Evolutionary conservation across 1,139 yeast species (phyloP).

Genomic region (Suhomyces bolitotheri): DNA sequence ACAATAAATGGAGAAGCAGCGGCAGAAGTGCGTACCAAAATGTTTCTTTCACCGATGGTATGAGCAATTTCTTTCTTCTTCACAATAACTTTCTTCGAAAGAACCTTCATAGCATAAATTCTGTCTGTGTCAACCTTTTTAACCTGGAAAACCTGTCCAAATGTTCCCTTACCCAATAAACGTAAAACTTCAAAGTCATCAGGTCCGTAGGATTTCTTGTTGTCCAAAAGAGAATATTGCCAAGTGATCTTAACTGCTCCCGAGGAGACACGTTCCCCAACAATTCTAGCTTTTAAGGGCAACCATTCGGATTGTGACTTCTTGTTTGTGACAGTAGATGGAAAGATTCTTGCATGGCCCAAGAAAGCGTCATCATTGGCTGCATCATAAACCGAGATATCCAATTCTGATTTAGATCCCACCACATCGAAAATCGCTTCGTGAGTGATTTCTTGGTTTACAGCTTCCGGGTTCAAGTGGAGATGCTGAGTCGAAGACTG

Average conservation of each 20-base stretch:
- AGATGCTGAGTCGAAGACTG: slow-evolving; percentile 68
- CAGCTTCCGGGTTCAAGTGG: slow-evolving; percentile 24
- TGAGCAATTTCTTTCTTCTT: slow-evolving; percentile 97
- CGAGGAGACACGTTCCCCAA: slow-evolving; percentile 66
- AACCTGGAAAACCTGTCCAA: slow-evolving; percentile 96
- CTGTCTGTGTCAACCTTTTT: slow-evolving; percentile 84
- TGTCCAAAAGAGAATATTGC: slow-evolving; percentile 64
- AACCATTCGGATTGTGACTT: slow-evolving; percentile 62
- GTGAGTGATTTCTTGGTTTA: slow-evolving; percentile 12
- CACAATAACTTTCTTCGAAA: slow-evolving; percentile 90
- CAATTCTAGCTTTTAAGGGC: slow-evolving; percentile 66
- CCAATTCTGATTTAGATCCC: slow-evolving; percentile 78
- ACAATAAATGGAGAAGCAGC: slow-evolving; percentile 89
- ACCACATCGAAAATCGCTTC: slow-evolving; percentile 84
- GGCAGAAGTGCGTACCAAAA: slow-evolving; percentile 79
- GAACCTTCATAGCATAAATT: slow-evolving; percentile 95
- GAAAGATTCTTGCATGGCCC: slow-evolving; percentile 78
- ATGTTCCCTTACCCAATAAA: slow-evolving; percentile 91
- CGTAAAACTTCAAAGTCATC: slow-evolving; percentile 90
- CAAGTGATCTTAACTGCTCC: slow-evolving; percentile 78
- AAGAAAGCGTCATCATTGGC: slow-evolving; percentile 77
- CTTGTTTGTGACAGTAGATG: slow-evolving; percentile 52
- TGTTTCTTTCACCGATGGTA: slow-evolving; percentile 94
- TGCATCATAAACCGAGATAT: slow-evolving; percentile 85
- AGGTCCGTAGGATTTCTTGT: slow-evolving; percentile 82